Evolutionary conservation across 2,329 filamentous ascomycete genomes (phyloP).

Genomic region (Aspergillus ochraceus): DNA sequence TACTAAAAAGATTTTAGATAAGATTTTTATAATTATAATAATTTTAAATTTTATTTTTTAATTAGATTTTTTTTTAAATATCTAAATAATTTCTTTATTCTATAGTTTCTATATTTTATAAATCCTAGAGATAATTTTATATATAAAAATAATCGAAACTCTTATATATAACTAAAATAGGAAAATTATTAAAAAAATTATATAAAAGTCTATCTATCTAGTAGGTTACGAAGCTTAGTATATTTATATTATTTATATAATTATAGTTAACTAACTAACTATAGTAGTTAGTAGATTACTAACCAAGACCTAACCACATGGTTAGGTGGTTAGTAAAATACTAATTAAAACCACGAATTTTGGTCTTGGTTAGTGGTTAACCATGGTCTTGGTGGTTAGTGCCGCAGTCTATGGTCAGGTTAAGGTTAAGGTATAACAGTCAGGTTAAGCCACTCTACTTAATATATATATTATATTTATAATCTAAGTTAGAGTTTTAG

Average conservation of each 20-base stretch:
- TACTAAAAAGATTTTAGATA: no score
- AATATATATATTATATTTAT: no score
- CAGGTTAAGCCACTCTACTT: no score
- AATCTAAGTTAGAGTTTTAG: no score
- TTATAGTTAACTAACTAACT: neutral
- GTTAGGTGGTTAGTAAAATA: neutral
- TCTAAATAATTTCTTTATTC: no score
- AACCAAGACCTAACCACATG: neutral
- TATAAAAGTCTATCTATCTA: neutral
- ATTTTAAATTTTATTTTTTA: no score
- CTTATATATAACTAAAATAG: neutral
- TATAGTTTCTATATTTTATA: no score
- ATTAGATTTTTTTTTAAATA: no score
- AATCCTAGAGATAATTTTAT: no score
- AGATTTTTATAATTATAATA: neutral
- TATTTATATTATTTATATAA: no score
- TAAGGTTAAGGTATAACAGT: no score
- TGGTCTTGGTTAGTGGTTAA: slow-evolving; percentile 1
- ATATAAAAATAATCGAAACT: neutral
- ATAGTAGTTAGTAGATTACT: neutral
- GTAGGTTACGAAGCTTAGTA: no score
- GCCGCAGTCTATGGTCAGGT: slow-evolving; percentile 4
- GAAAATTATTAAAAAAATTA: neutral
- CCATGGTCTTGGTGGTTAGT: slow-evolving; percentile 2
- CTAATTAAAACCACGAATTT: neutral